A percentile compares a stretch with the other conserved stretches of the same genome.
phyloP scores from a whole-genome alignment of 2,329 filamentous ascomycete species.

The Trichothecium sympodiale region DNA sequence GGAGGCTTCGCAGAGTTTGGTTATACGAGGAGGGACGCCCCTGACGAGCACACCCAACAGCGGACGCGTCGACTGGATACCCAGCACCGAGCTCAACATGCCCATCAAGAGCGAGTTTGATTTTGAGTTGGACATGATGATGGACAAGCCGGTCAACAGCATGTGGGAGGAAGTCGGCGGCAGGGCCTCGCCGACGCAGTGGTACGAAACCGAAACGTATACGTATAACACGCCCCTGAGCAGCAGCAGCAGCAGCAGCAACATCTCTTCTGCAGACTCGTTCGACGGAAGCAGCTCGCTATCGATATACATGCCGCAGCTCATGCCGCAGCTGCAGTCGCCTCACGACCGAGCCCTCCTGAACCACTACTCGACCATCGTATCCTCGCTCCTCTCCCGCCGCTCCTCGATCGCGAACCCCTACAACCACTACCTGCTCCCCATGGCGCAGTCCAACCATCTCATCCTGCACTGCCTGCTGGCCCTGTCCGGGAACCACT shows the following conservation, averaged over 20 bases:
- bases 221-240: background rate
- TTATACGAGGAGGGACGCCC: too few relatives aligned
- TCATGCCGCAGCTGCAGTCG: conserved; percentile 17
- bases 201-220: background rate
- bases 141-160: too few relatives aligned
- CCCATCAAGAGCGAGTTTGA: too few relatives aligned
- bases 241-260: background rate
- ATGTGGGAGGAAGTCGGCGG: background rate
- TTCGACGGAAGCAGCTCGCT: conserved; percentile 12
- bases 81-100: too few relatives aligned
- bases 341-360: conserved; percentile 19
- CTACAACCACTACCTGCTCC: conserved; percentile 19
- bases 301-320: conserved; percentile 16
- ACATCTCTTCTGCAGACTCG: conserved; percentile 10
- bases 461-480: conserved; percentile 21
- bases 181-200: background rate
- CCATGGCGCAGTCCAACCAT: conserved; percentile 20
- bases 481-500: conserved; percentile 21
- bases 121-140: too few relatives aligned
- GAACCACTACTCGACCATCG: conserved; percentile 22
- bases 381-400: conserved; percentile 20
- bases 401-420: conserved; percentile 16
- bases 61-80: too few relatives aligned
- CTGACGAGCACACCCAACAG: too few relatives aligned
- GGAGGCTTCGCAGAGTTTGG: too few relatives aligned